Percentiles rank a stretch among this genome's conserved stretches.
Evolutionary conservation across 225 moss, liverwort and hornwort genomes (phyloP).

Genomic region (Bryum argenteum): DNA sequence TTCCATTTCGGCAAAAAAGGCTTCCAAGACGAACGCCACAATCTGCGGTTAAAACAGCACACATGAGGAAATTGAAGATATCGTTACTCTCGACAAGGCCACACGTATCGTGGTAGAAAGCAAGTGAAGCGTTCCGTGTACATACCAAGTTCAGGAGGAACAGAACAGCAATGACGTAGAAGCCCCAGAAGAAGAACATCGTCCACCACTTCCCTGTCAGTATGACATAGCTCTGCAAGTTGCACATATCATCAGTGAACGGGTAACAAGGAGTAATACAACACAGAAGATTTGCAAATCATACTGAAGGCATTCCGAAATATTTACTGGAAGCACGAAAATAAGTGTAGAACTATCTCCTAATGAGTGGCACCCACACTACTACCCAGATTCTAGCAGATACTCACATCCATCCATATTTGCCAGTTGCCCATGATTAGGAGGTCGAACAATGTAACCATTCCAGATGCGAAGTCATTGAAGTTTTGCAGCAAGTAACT

Average conservation of each 20-base stretch:
- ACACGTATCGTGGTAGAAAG: no score
- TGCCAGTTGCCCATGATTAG: constrained; percentile 96
- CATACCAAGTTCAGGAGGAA: constrained; percentile 91
- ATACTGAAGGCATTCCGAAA: background rate
- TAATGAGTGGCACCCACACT: background rate
- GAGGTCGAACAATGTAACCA: constrained; percentile 86
- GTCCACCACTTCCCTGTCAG: constrained; percentile 71
- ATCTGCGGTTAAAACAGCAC: constrained; percentile 52
- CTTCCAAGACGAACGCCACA: constrained; percentile 93
- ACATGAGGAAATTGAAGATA: background rate
- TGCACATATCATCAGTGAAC: background rate
- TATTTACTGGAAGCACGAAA: no score
- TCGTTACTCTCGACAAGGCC: background rate
- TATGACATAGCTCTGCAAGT: constrained; percentile 54
- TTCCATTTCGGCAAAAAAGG: constrained; percentile 92
- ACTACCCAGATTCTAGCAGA: background rate
- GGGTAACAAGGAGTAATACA: background rate
- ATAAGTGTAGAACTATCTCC: background rate
- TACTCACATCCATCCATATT: constrained; percentile 77
- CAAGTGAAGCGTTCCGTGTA: background rate
- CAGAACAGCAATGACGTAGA: constrained; percentile 79
- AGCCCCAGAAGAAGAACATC: constrained; percentile 81
- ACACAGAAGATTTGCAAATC: background rate
- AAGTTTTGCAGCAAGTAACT: constrained; percentile 84
- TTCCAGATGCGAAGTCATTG: constrained; percentile 85